Evolutionary conservation across 2,329 filamentous ascomycete species (phyloP).

Genomic region (Xylariaceae sp.): DNA sequence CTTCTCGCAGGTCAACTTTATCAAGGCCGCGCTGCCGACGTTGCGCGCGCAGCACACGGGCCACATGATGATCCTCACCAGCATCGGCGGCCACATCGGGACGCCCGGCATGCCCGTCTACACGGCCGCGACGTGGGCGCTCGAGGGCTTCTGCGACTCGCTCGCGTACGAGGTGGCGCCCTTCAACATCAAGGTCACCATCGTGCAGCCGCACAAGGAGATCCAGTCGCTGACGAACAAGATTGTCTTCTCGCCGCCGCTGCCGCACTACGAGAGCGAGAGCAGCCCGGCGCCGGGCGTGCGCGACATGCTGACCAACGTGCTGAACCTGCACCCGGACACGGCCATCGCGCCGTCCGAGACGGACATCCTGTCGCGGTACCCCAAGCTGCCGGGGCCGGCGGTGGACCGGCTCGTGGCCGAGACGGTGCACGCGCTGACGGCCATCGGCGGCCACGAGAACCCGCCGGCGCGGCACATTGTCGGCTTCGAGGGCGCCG

Average conservation of each 20-base stretch:
- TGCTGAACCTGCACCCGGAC: conserved; percentile 69
- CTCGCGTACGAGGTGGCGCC: conserved; percentile 93
- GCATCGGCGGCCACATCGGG: conserved; percentile 85
- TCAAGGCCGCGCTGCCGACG: conserved; percentile 76
- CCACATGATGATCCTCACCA: conserved; percentile 84
- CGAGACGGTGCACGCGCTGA: conserved; percentile 86
- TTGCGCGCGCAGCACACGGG: conserved; percentile 76
- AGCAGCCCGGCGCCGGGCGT: conserved; percentile 72
- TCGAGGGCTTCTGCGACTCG: conserved; percentile 93
- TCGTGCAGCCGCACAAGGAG: conserved; percentile 93
- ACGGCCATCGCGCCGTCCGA: conserved; percentile 39
- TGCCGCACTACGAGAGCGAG: conserved; percentile 56
- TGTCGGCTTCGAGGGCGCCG: conserved; percentile 80
- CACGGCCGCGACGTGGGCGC: conserved; percentile 86
- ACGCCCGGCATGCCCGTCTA: conserved; percentile 88
- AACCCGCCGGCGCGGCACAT: conserved; percentile 93
- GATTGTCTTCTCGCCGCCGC: conserved; percentile 73
- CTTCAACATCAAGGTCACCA: conserved; percentile 93
- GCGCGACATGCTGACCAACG: conserved; percentile 71
- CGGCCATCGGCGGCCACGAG: conserved; percentile 88
- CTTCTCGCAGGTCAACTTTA: conserved; percentile 93
- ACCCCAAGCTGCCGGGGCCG: conserved; percentile 61
- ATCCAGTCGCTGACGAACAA: conserved; percentile 81
- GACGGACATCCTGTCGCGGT: conserved; percentile 54
- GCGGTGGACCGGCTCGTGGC: conserved; percentile 68